Percentiles rank a stretch among this genome's conserved stretches.
Conservation (phyloP, 202 grass and related monocot species). For the Musa balbisiana region DNA sequence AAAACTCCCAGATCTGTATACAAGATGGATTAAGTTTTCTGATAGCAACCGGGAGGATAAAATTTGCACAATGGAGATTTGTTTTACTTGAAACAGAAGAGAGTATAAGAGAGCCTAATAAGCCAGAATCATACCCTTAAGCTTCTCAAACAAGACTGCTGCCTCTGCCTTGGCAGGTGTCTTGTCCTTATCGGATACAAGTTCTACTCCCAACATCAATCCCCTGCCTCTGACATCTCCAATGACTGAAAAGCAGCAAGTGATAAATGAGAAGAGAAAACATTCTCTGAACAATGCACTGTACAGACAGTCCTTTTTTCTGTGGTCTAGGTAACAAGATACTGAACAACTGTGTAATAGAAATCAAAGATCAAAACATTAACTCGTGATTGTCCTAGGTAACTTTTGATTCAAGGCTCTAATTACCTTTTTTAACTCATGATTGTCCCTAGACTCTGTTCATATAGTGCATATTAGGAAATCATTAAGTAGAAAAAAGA, state of each 20-base stretch:
- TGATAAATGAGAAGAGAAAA: neutral
- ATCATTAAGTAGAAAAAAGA: neutral
- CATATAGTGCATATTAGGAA: neutral
- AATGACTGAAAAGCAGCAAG: slow-evolving; percentile 45
- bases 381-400: neutral
- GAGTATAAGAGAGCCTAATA: neutral
- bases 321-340: too few relatives aligned
- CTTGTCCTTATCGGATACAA: slow-evolving; percentile 77
- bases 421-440: neutral
- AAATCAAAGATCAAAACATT: neutral
- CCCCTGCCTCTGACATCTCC: slow-evolving; percentile 97
- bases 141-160: slow-evolving; percentile 68
- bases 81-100: neutral
- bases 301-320: too few relatives aligned
- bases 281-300: neutral
- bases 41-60: neutral
- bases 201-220: slow-evolving; percentile 94
- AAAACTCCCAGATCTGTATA: slow-evolving; percentile 57
- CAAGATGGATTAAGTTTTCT: neutral
- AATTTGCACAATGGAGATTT: neutral
- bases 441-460: too few relatives aligned
- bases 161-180: slow-evolving; percentile 84
- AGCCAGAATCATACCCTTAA: slow-evolving; percentile 45
- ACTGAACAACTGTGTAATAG: too few relatives aligned
- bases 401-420: too few relatives aligned